A percentile compares a stretch with the other conserved stretches of the same genome.
Evolutionary conservation across 108 stramenopile genomes (phyloP).

Genomic region (Cylindrotheca fusiformis): DNA sequence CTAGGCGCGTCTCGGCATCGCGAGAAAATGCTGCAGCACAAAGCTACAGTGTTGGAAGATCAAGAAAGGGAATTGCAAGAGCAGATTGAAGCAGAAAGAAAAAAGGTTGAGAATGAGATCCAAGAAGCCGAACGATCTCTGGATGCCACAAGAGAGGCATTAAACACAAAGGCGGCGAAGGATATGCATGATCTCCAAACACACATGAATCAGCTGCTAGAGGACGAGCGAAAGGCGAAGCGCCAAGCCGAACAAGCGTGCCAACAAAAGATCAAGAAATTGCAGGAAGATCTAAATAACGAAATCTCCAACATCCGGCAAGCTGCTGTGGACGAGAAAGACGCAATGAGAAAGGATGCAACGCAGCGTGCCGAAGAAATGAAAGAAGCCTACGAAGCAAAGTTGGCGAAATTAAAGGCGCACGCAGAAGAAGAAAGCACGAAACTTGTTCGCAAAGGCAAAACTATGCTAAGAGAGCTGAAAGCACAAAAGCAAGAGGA

Average conservation of each 20-base stretch:
- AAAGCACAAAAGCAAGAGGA: constrained; percentile 49
- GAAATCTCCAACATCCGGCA: constrained; percentile 18
- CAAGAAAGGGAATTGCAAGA: constrained; percentile 2
- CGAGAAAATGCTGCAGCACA: constrained; percentile 37
- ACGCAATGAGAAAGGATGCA: constrained; percentile 5
- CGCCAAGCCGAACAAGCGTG: constrained; percentile 18
- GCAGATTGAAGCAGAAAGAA: constrained; percentile 8
- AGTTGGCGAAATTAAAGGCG: constrained; percentile 35
- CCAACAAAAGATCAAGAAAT: constrained; percentile 22
- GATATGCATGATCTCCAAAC: constrained; percentile 38
- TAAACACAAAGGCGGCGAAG: constrained; percentile 35
- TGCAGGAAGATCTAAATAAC: constrained; percentile 15
- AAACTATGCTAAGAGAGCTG: constrained; percentile 56
- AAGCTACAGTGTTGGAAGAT: constrained; percentile 26
- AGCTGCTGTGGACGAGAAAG: constrained; percentile 19
- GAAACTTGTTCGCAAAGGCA: constrained; percentile 42
- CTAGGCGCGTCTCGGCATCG: constrained; percentile 31
- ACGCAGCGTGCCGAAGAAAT: constrained; percentile 18
- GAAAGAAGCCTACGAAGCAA: constrained; percentile 36
- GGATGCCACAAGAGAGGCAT: constrained; percentile 29
- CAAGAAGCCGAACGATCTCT: constrained; percentile 26
- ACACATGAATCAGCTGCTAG: constrained; percentile 49
- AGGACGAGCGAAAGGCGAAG: constrained; percentile 45
- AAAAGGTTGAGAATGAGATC: constrained; percentile 12
- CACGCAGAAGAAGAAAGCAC: constrained; percentile 37